Percentiles rank a stretch among this genome's conserved stretches.
phyloP scores from a whole-genome alignment of 441 rosid genomes.

The Pelargonium cotyledonis region DNA sequence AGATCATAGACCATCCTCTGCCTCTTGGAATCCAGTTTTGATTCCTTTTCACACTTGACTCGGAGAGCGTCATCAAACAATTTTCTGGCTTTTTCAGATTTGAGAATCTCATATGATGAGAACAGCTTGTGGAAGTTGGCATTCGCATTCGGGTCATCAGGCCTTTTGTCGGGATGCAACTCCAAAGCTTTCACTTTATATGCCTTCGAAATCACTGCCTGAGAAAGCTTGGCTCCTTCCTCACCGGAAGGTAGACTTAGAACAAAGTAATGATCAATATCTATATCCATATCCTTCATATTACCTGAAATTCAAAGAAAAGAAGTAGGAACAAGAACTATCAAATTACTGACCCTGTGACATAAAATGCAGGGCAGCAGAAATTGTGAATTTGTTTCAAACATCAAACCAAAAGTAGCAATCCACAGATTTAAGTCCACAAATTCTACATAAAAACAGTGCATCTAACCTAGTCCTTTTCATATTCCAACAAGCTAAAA shows the following conservation, averaged over 20 bases:
- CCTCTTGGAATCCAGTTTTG: constrained; percentile 58
- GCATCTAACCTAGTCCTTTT: too few relatives aligned
- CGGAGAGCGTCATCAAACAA: constrained; percentile 71
- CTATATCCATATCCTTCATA: constrained; percentile 31
- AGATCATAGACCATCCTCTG: constrained; percentile 75
- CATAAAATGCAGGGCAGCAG: too few relatives aligned
- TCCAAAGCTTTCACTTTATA: constrained; percentile 67
- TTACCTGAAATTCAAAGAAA: neutral
- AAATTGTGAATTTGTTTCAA: too few relatives aligned
- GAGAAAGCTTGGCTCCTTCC: constrained; percentile 62
- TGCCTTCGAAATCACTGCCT: constrained; percentile 67
- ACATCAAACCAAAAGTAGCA: too few relatives aligned
- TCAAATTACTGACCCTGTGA: too few relatives aligned
- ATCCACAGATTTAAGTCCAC: too few relatives aligned
- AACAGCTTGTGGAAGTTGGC: constrained; percentile 69
- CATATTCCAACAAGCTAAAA: too few relatives aligned
- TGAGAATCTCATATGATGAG: constrained; percentile 68
- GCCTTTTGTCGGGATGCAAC: constrained; percentile 83
- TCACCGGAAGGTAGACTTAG: constrained; percentile 79
- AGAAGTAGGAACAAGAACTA: too few relatives aligned
- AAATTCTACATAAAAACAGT: too few relatives aligned
- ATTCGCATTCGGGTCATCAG: constrained; percentile 69
- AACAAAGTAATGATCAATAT: constrained; percentile 64
- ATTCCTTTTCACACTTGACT: constrained; percentile 51
- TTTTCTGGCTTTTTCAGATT: constrained; percentile 67